A percentile compares a stretch with the other conserved stretches of the same genome.
phyloP scores from a whole-genome alignment of 192 early-diverging fungal species.

The Coemansia sp. region DNA sequence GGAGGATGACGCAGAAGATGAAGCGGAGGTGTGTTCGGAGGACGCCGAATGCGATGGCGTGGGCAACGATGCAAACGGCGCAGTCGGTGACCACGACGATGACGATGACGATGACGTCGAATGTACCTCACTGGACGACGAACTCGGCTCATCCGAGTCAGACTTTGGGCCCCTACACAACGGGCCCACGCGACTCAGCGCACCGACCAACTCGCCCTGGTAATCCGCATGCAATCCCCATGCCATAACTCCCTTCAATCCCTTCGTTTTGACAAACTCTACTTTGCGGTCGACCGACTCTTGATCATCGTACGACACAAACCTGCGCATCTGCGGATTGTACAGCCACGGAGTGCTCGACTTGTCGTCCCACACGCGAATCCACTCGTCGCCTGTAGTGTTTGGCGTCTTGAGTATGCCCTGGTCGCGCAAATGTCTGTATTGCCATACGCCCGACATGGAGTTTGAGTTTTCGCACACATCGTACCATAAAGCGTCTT shows the following conservation, averaged over 20 bases:
- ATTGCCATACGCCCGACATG: conserved; percentile 66
- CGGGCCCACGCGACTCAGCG: conserved; percentile 27
- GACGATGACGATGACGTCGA: conserved; percentile 9
- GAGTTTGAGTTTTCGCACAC: conserved; percentile 45
- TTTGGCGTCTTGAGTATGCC: conserved; percentile 50
- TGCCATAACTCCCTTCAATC: conserved; percentile 67
- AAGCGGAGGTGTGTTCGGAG: not conserved
- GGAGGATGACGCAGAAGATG: not conserved
- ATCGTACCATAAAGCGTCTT: conserved; percentile 52
- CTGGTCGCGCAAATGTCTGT: conserved; percentile 58
- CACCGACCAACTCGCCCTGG: conserved; percentile 59
- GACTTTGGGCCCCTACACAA: conserved; percentile 37
- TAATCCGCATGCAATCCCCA: conserved; percentile 56
- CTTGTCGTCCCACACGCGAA: conserved; percentile 56
- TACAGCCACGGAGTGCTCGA: conserved; percentile 60
- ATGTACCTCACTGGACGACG: not conserved
- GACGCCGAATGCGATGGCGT: not conserved
- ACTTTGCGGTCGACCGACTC: conserved; percentile 65
- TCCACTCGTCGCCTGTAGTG: conserved; percentile 58
- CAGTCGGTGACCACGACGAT: conserved; percentile 21
- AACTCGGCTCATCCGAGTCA: conserved; percentile 16
- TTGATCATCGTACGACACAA: conserved; percentile 80
- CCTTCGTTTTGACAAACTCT: conserved; percentile 51
- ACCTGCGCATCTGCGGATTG: conserved; percentile 60
- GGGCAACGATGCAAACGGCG: conserved; percentile 25